Percentiles rank a stretch among this genome's conserved stretches.
phyloP scores from a whole-genome alignment of 495 filamentous ascomycete genomes.

The Neurospora hispaniola region DNA sequence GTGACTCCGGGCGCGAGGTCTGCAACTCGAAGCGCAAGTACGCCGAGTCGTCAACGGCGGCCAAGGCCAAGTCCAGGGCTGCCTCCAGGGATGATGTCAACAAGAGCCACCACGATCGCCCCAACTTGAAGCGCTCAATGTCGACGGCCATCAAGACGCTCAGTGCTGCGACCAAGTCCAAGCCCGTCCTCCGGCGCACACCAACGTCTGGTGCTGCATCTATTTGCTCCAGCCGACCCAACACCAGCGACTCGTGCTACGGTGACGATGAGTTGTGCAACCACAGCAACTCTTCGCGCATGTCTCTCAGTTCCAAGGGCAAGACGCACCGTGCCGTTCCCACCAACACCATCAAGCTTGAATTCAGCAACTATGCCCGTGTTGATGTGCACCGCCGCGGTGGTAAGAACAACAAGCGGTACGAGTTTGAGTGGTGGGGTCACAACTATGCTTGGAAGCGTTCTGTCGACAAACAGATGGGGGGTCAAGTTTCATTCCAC shows the following conservation, averaged over 20 bases:
- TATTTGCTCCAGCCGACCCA: slow-evolving; percentile 31
- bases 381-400: slow-evolving; percentile 71
- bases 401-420: slow-evolving; percentile 59
- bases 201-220: slow-evolving; percentile 32
- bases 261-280: slow-evolving; percentile 38
- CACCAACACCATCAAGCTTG: slow-evolving; percentile 72
- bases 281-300: slow-evolving; percentile 27
- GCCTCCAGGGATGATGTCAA: slow-evolving; percentile 1
- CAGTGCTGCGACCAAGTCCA: slow-evolving; percentile 27
- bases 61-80: slow-evolving; percentile 10
- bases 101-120: slow-evolving; percentile 11
- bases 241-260: slow-evolving; percentile 32
- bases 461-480: slow-evolving; percentile 46
- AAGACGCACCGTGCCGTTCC: slow-evolving; percentile 28
- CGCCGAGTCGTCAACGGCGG: slow-evolving; percentile 31
- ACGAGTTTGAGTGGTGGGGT: slow-evolving; percentile 90
- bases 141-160: slow-evolving; percentile 63
- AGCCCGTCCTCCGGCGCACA: slow-evolving; percentile 42
- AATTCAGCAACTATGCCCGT: slow-evolving; percentile 96
- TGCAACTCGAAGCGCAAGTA: slow-evolving; percentile 76
- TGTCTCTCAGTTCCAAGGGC: slow-evolving; percentile 20
- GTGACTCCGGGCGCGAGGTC: slow-evolving; percentile 87
- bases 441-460: slow-evolving; percentile 79
- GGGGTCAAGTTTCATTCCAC: slow-evolving; percentile 58
- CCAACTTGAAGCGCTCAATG: slow-evolving; percentile 57